Conservation (phyloP, 768 basidiomycete species). For the Mycena olivaceomarginata region DNA sequence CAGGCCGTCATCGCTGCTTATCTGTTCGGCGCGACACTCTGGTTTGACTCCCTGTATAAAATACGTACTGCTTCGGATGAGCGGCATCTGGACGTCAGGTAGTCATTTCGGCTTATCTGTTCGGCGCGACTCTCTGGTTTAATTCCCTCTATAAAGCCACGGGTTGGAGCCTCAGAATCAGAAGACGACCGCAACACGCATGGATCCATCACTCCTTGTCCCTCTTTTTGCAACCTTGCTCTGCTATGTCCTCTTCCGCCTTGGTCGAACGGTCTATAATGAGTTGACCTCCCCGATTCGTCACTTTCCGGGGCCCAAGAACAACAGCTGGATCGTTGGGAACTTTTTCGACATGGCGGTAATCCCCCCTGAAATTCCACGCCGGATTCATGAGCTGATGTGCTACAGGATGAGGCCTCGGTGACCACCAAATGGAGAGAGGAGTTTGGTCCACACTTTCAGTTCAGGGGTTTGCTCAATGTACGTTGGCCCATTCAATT, state of each 20-base stretch:
- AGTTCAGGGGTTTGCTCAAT: conserved; percentile 18
- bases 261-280: conserved; percentile 4
- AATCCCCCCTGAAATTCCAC: not conserved
- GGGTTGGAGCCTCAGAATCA: conserved; percentile 6
- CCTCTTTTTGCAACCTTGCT: not conserved
- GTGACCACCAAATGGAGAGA: not conserved
- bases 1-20: conserved; percentile 10
- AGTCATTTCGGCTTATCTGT: conserved; percentile 16
- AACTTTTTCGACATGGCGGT: not conserved
- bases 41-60: conserved; percentile 2
- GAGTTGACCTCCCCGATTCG: not conserved
- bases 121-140: conserved; percentile 1
- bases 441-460: not conserved
- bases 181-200: not conserved
- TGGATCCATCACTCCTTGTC: conserved; percentile 6
- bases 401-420: not conserved
- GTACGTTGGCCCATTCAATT: conserved; percentile 17
- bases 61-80: not conserved
- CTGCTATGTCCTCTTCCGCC: not conserved
- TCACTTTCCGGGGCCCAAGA: conserved; percentile 8
- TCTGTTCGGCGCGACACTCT: conserved; percentile 4
- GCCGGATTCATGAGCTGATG: not conserved
- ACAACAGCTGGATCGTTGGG: conserved; percentile 2
- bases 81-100: conserved; percentile 9
- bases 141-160: not conserved